Percentiles rank a stretch among this genome's conserved stretches.
Evolutionary conservation across 352 stramenopile species (phyloP).

Genomic region (Pythium vanterpoolii): DNA sequence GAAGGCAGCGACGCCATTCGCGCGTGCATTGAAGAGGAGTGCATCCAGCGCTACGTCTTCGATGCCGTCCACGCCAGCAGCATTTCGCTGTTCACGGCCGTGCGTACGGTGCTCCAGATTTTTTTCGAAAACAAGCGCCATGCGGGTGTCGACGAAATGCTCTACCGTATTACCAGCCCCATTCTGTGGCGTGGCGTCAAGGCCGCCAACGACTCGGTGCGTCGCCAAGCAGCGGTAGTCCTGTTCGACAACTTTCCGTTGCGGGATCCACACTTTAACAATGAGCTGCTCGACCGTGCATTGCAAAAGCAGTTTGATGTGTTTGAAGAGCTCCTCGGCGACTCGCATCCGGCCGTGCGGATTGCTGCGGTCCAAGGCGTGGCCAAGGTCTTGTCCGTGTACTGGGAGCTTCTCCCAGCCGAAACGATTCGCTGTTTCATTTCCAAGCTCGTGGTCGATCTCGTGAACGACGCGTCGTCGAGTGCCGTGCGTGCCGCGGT

Average conservation of each 20-base stretch:
- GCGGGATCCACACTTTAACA: conserved; percentile 72
- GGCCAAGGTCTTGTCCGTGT: conserved; percentile 77
- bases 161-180: conserved; percentile 78
- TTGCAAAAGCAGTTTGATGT: conserved; percentile 85
- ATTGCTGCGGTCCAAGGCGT: conserved; percentile 81
- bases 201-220: conserved; percentile 78
- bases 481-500: conserved; percentile 77
- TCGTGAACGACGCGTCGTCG: conserved; percentile 77
- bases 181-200: conserved; percentile 85
- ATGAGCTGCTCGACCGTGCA: conserved; percentile 65
- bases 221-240: conserved; percentile 74
- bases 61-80: conserved; percentile 71
- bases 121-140: conserved; percentile 88
- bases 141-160: conserved; percentile 78
- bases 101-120: conserved; percentile 68
- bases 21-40: conserved; percentile 80
- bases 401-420: conserved; percentile 79
- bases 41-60: conserved; percentile 76
- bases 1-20: conserved; percentile 25
- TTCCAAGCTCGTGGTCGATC: conserved; percentile 74
- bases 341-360: conserved; percentile 71
- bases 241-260: conserved; percentile 85
- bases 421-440: conserved; percentile 84
- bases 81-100: conserved; percentile 59
- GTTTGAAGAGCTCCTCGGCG: conserved; percentile 70